Conservation (phyloP, 148 eudicot genomes). For the Rhododendron williamsianum region DNA sequence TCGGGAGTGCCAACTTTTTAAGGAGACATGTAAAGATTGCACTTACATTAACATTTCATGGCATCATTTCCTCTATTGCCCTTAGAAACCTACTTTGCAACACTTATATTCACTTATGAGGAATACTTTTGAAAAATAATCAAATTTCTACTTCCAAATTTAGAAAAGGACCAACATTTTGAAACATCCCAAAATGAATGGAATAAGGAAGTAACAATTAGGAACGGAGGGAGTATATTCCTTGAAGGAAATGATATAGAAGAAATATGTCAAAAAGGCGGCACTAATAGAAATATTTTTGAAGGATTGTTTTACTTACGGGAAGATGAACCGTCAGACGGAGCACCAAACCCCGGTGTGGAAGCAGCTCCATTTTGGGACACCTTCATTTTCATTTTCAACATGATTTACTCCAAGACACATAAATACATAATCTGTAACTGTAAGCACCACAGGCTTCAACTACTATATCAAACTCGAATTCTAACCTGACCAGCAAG, state of each 20-base stretch:
- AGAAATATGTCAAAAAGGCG: background rate
- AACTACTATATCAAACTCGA: constrained; percentile 7
- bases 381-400: constrained; percentile 32
- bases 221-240: background rate
- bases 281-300: background rate
- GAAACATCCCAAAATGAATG: too few relatives aligned
- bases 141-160: too few relatives aligned
- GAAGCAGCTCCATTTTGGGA: constrained; percentile 68
- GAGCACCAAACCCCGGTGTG: constrained; percentile 23
- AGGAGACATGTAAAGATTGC: background rate
- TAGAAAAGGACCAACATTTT: too few relatives aligned
- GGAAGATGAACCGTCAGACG: constrained; percentile 36
- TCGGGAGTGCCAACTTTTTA: background rate
- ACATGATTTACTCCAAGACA: background rate
- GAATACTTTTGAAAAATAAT: too few relatives aligned
- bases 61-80: too few relatives aligned
- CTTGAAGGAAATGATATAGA: background rate
- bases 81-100: too few relatives aligned
- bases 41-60: too few relatives aligned
- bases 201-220: too few relatives aligned
- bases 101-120: background rate
- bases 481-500: constrained; percentile 41
- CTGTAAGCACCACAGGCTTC: background rate
- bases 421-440: background rate
- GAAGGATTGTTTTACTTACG: constrained; percentile 21